These are phyloP conservation scores for Neocatenulostroma microsporum DNA, from an alignment of 2,329 filamentous ascomycete genomes.

Conservation along the genomic window DNA sequence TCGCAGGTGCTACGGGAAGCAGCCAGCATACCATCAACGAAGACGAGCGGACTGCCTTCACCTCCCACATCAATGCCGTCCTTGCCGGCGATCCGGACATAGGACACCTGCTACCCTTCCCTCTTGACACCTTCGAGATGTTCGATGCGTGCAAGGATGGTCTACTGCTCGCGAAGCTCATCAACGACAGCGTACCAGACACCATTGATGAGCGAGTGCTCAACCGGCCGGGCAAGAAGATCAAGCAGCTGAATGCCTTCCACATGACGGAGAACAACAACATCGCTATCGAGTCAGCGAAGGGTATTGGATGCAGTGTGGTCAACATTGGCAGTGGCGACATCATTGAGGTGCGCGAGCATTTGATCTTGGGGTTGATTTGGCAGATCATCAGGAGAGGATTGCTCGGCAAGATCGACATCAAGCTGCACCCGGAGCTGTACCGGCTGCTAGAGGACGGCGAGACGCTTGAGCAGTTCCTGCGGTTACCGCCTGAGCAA, in stretches of 20 bases:
- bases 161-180: constrained; percentile 90
- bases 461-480: constrained; percentile 94
- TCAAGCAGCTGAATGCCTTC: constrained; percentile 91
- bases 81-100: constrained; percentile 92
- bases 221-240: constrained; percentile 82
- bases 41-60: constrained; percentile 97
- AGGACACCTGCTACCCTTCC: constrained; percentile 83
- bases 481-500: constrained; percentile 91
- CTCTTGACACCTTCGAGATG: constrained; percentile 98
- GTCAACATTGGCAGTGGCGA: constrained; percentile 97
- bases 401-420: constrained; percentile 95
- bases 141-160: constrained; percentile 98
- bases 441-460: constrained; percentile 92
- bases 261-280: constrained; percentile 99
- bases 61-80: constrained; percentile 96
- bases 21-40: constrained; percentile 98
- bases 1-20: constrained; percentile 87
- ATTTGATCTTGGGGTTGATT: constrained; percentile 91
- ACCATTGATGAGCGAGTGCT: constrained; percentile 98
- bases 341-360: constrained; percentile 95
- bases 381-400: constrained; percentile 97
- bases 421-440: constrained; percentile 94
- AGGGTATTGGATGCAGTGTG: constrained; percentile 96
- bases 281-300: constrained; percentile 97
- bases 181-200: constrained; percentile 98